Percentiles rank a stretch among this genome's conserved stretches.
These are phyloP conservation scores for Dovyalis caffra DNA, from an alignment of 345 rosid genomes.

Conservation along the genomic window DNA sequence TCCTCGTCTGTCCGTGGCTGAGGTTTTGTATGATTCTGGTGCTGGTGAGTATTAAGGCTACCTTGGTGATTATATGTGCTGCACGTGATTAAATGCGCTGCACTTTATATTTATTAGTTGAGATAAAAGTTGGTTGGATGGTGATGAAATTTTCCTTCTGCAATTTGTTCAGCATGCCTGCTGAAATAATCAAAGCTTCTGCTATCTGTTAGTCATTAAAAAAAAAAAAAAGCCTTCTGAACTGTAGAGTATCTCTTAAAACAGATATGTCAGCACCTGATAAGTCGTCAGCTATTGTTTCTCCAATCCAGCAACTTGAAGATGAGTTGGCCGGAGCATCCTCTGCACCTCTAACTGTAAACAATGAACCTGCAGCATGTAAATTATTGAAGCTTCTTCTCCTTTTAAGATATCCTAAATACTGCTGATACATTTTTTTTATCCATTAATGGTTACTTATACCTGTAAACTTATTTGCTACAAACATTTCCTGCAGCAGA, in stretches of 20 bases:
- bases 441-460: constrained; percentile 16
- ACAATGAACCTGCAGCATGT: constrained; percentile 62
- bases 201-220: not conserved
- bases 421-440: constrained; percentile 17
- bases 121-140: not conserved
- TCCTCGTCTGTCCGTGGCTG: constrained; percentile 66
- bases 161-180: constrained; percentile 6
- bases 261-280: constrained; percentile 44
- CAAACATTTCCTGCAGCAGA: constrained; percentile 78
- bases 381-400: constrained; percentile 27
- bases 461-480: constrained; percentile 40
- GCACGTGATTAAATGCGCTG: not conserved
- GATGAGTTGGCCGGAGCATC: constrained; percentile 43
- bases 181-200: not conserved
- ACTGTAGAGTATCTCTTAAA: constrained; percentile 15
- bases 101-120: too few species aligned
- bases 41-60: constrained; percentile 41
- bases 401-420: not conserved
- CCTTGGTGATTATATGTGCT: not conserved
- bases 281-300: constrained; percentile 35
- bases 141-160: not conserved
- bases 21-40: constrained; percentile 58
- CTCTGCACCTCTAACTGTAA: constrained; percentile 35
- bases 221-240: constrained; percentile 21
- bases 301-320: constrained; percentile 45